Evolutionary conservation across 441 rosid genomes (phyloP).

Genomic region (Gossypium trilobum): DNA sequence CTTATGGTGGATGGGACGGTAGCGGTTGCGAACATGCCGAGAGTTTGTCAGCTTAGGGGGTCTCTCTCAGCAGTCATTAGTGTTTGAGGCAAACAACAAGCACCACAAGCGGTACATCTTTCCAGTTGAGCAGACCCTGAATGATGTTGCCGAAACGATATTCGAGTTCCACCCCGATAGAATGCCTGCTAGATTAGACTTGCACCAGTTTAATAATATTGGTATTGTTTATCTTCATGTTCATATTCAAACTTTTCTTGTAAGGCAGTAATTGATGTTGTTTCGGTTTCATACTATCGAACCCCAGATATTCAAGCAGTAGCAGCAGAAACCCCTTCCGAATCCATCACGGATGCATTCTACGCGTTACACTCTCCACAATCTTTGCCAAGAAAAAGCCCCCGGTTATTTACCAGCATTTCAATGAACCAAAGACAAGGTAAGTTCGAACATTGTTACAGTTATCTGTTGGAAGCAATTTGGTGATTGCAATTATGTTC

Average conservation of each 20-base stretch:
- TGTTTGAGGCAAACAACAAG: conserved; percentile 31
- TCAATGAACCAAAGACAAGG: conserved; percentile 32
- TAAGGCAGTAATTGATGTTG: conserved; percentile 10
- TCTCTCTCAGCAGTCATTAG: conserved; percentile 42
- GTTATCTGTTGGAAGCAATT: not conserved
- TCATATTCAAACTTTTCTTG: not conserved
- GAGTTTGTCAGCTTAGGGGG: conserved; percentile 44
- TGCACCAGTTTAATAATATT: conserved; percentile 36
- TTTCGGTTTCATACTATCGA: not conserved
- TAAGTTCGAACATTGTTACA: conserved; percentile 5
- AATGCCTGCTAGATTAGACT: conserved; percentile 28
- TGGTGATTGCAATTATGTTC: not conserved
- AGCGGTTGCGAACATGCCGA: conserved; percentile 55
- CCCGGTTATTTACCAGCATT: conserved; percentile 30
- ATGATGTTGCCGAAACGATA: conserved; percentile 6
- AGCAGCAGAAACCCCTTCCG: conserved; percentile 29
- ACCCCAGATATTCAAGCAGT: conserved; percentile 36
- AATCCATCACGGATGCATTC: conserved; percentile 25
- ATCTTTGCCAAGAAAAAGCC: conserved; percentile 22
- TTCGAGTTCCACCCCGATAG: conserved; percentile 18
- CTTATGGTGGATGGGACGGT: conserved; percentile 14
- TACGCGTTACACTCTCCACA: conserved; percentile 27
- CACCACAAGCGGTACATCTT: conserved; percentile 58
- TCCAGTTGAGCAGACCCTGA: conserved; percentile 36
- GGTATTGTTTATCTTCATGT: not conserved